Evolutionary conservation across 2,329 filamentous ascomycete genomes (phyloP).

Genomic region (Raffaelea arxii): DNA sequence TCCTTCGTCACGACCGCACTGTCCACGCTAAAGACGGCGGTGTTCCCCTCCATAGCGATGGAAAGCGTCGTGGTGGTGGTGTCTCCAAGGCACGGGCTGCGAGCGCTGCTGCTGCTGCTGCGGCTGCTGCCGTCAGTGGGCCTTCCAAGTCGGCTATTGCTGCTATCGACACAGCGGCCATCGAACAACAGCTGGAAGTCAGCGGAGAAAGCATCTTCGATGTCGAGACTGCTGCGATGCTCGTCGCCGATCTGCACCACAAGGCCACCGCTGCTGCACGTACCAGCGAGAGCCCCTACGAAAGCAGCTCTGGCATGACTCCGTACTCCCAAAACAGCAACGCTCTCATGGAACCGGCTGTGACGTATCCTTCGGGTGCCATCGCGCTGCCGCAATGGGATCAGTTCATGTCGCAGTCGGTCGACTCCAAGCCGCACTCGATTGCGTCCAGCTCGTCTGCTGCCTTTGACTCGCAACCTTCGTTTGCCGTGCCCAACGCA

Average conservation of each 20-base stretch:
- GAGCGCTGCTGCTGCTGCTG: too few species aligned
- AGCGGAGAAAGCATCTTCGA: conserved; percentile 87
- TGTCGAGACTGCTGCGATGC: conserved; percentile 94
- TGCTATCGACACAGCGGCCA: conserved; percentile 65
- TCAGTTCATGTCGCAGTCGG: conserved; percentile 64
- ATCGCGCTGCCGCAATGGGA: conserved; percentile 88
- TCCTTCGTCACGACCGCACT: conserved; percentile 93
- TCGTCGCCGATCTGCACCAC: conserved; percentile 96
- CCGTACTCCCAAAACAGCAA: conserved; percentile 62
- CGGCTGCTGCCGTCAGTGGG: conserved; percentile 33
- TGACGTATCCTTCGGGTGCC: conserved; percentile 67
- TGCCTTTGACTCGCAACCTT: conserved; percentile 58
- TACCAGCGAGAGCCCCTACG: conserved; percentile 44
- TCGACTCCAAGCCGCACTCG: conserved; percentile 68
- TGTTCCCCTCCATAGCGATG: conserved; percentile 85
- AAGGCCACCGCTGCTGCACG: conserved; percentile 72
- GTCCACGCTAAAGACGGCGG: conserved; percentile 98
- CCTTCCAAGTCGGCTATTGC: conserved; percentile 70
- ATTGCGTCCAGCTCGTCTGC: conserved; percentile 55
- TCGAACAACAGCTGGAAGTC: conserved; percentile 91
- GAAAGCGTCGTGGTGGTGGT: conserved; percentile 67
- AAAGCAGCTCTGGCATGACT: conserved; percentile 47
- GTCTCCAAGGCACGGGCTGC: conserved; percentile 54
- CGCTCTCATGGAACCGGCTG: conserved; percentile 66
- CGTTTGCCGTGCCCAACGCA: conserved; percentile 50